phyloP scores from a whole-genome alignment of 169 alveolate species.

The Plasmodium cynomolgi region DNA sequence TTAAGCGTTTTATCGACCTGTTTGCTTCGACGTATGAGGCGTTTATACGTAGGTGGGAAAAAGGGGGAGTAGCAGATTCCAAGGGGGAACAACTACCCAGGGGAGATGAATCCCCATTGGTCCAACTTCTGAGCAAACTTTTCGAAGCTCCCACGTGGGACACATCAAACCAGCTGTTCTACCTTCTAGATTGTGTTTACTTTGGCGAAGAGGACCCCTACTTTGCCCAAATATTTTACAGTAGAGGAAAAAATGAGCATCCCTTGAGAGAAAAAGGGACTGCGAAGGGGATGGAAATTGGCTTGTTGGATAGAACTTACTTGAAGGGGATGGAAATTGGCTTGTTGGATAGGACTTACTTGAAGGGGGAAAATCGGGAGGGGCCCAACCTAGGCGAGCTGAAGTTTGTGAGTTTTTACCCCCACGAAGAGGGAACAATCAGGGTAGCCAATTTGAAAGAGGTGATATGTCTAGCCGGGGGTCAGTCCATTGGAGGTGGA shows the following conservation, averaged over 20 bases:
- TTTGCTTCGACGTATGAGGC: constrained; percentile 16
- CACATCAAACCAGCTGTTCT: not conserved
- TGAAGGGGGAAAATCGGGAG: not conserved
- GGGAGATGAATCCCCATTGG: not conserved
- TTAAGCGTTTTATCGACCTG: constrained; percentile 15
- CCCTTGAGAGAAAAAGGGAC: not conserved
- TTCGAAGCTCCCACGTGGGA: not conserved
- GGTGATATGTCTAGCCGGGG: not conserved
- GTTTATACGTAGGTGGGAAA: constrained; percentile 21
- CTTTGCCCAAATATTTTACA: not conserved
- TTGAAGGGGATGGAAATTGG: not conserved
- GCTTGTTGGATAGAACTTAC: not conserved
- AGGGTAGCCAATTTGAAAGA: not conserved
- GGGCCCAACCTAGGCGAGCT: not conserved
- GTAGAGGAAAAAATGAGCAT: not conserved
- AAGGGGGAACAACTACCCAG: not conserved
- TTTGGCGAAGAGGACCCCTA: not conserved
- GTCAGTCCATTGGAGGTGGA: not conserved
- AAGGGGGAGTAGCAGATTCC: not conserved
- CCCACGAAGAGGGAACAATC: not conserved
- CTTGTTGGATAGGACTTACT: not conserved
- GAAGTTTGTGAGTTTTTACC: not conserved
- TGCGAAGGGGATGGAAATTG: not conserved
- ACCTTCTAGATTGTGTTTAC: not conserved
- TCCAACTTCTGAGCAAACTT: not conserved